Base-by-base conservation (phyloP, 2,329 filamentous ascomycete species). In the Herpotrichia juniperi region DNA sequence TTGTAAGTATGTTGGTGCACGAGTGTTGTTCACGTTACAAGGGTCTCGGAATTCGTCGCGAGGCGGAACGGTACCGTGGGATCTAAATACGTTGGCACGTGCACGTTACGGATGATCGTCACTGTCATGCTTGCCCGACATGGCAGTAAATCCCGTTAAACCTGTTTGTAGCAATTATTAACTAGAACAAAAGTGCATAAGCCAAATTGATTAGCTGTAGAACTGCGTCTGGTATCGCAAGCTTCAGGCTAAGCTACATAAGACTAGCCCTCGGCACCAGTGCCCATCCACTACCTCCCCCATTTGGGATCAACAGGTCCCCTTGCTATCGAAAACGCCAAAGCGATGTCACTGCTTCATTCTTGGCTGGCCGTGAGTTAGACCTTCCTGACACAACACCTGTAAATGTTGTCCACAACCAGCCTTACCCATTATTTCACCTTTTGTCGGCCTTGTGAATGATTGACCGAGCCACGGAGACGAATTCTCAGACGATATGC, bases 291-390 rank as follows among this genome's bases (percentile, higher is more conserved):
- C 37, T n/a, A 24, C 21, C n/a, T 40, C 3, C 6, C 16, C 37
- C 6, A 8, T n/a, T 28, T 30, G 8, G n/a, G 9, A 30, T 55
- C 51, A 46, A 59, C 42, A 35, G 46, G 10, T 51, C 32, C 48
- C 42, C 35, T 48, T 45, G 16, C 47, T 28, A 21, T 19, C 9
- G 10, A 56, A 55, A 55, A 55, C 50, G 54, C 57, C 53, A 50
- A 56, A 48, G 51, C 55, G 51, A 56, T 49, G 54, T 42, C 42
- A 54, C 50, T 46, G 42, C 40, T 44, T 51, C 53, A 37, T 48
- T 53, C 52, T 16, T 54, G 50, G 53, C 51, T 53, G 46, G 48
- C 42, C 57, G 56, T 50, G 17, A 25, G 14, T 6, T 12, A 31
- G 10, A 14, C 25, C 14, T n/a, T 11, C 10, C 17, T 28, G 19